Evolutionary conservation across 345 rosid genomes (phyloP), one percentile per base, ranked within the genome.

Genomic region (Populus ilicifolia): DNA sequence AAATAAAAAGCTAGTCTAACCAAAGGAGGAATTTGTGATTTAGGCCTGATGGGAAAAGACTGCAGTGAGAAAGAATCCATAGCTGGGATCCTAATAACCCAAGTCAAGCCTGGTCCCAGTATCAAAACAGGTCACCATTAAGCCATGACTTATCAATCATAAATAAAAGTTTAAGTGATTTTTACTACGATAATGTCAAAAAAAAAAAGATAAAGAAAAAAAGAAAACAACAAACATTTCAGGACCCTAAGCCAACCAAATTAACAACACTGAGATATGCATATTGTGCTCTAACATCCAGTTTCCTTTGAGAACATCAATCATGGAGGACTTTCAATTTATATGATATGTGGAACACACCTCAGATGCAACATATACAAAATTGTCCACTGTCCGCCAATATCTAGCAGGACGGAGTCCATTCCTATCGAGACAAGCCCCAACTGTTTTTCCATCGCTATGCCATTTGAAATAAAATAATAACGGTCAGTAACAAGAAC

Each of bases 331-430:
- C 71, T 67, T 63, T 23, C 54, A 67, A 30, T 66, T 59, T 71
- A 68, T 70, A 70, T 76, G 38, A 78, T 62, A 72, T 43, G 69
- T 36, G 72, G 54, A 67, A 78, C 91, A 61, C 74, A 96, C 99
- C 98, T 96, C 99, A 80, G 99, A 96, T 63, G 99, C 98, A 77
- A 96, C 98, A 80, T 96, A 96, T 74, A 96, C 99, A 61, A 92
- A 79, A 87, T 96, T 96, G 89, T 96, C 99, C 39, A 80, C 83
- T 10, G 99, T 96, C 77, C 90, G 88, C 99, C 99, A 96, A 72
- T 96, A 96, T 80, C 99, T 88, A 84, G 99, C 99, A 63, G 99
- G 99, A 78, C 99, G 98, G 87, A 96, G 99, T 50, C 99, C 99
- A 75, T 96, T 96, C 67, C 99, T 91, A 79, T 96, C 98, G 76